Evolutionary conservation across 2,329 filamentous ascomycete species (phyloP), one percentile per base, ranked within the genome.

Genomic region (Talaromyces sp.): DNA sequence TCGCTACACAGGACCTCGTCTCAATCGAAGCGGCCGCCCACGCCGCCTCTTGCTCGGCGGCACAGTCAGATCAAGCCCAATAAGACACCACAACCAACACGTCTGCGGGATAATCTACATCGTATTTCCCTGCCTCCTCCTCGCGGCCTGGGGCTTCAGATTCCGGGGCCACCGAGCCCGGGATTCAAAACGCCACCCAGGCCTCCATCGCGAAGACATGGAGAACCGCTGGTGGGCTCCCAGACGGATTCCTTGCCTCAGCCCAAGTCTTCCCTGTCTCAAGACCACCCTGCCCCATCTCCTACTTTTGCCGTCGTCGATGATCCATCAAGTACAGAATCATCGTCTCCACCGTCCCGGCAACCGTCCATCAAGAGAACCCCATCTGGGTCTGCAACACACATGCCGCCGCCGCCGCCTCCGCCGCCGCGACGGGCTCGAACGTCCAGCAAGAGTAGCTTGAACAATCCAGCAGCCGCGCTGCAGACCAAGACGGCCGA

Each of bases 201-300:
- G 16, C 84, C 85, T 18, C 84, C 85, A 1, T 83, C 85, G 8
- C 78, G 84, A 52, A 78, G 85, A 33, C 53, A 60, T 33, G 65
- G 57, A 23, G 61, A 56, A 56, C 31, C 59, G 3, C 9, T 56
- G 5, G 47, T 36, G 47, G 57, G 62, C 36, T 57, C 64, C 8
- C 61, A 52, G 7, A 59, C 64, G 1, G 70, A 68, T 10, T 16
- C 67, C 16, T 51, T 56, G 31, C 52, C 62, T 23, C 61, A 56
- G 54, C 54, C 18, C 40, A 63, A 36, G 33, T 60, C 53, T 51
- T 61, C 51, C 18, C 53, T 55, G 34, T 57, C 40, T 42, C 63
- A 63, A 56, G 59, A 53, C 30, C 56, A 56, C 9, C 40, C 51
- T 10, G 42, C 55, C 2, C 42, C 51, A 8, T 42, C 58, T 10